Evolutionary conservation across 441 rosid species (phyloP).

Genomic region (Biscutella laevigata): DNA sequence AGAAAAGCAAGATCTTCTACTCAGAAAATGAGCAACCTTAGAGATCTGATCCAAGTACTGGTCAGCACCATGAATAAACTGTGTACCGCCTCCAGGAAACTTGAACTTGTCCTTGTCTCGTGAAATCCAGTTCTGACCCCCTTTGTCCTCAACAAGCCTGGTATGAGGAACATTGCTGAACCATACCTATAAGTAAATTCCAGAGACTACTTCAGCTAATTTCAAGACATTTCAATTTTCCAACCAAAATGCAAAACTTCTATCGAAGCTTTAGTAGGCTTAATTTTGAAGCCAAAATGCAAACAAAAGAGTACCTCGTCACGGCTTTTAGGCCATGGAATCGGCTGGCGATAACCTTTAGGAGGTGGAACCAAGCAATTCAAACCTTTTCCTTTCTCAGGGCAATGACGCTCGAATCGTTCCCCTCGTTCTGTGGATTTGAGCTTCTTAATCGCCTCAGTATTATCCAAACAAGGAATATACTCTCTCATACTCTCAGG

Average conservation of each 20-base stretch:
- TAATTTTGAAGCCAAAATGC: background rate
- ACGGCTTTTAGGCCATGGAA: conserved; percentile 94
- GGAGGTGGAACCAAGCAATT: conserved; percentile 86
- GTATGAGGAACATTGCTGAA: conserved; percentile 83
- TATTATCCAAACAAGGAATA: conserved; percentile 89
- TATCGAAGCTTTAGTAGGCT: background rate
- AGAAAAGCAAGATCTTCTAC: background rate
- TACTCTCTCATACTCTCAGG: conserved; percentile 64
- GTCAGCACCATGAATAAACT: conserved; percentile 93
- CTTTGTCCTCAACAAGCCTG: conserved; percentile 84
- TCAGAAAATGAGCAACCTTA: conserved; percentile 35
- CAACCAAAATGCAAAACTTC: background rate
- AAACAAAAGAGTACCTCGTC: conserved; percentile 54
- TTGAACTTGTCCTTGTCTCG: conserved; percentile 65
- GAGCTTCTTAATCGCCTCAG: conserved; percentile 54
- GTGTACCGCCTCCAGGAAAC: conserved; percentile 98
- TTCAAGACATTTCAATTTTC: background rate
- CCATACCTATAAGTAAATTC: conserved; percentile 57
- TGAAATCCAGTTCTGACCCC: conserved; percentile 95
- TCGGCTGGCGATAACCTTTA: conserved; percentile 56
- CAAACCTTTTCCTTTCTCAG: conserved; percentile 46
- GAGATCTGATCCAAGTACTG: conserved; percentile 79
- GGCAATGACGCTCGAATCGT: conserved; percentile 86
- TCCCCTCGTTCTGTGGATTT: conserved; percentile 70
- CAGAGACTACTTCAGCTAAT: conserved; percentile 2